Base-by-base conservation (phyloP, 768 basidiomycete species). In the Rhodotorula taiwanensis region DNA sequence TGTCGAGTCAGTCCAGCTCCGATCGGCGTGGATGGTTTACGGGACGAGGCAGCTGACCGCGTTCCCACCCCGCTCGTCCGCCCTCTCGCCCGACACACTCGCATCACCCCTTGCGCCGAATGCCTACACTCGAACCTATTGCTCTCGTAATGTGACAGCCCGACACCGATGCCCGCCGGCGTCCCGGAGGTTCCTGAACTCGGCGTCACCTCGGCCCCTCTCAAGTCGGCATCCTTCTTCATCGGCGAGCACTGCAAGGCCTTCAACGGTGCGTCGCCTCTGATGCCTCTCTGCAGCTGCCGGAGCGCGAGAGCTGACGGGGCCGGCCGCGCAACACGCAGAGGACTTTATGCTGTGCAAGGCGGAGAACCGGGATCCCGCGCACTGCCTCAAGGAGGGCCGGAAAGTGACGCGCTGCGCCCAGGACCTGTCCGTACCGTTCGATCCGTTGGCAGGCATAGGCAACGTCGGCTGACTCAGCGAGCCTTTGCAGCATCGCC, bases 281-380 rank as follows among this genome's bases (percentile, higher is more conserved):
- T 23, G 41, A 16, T 33, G 15, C 51, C 39, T 3, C 9, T 14
- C 21, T 18, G n/a, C n/a, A n/a, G n/a, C n/a, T n/a, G n/a, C n/a
- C n/a, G n/a, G n/a, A n/a, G n/a, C n/a, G 23, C 34, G 11, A 14
- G 42, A 16, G n/a, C 55, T 60, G n/a, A 54, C 27, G 15, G 16
- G 27, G 20, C n/a, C n/a, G n/a, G 42, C 36, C 45, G 23, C 13
- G 23, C 15, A 0, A 8, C 39, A 15, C 54, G 36, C 74, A 89
- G 88, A 90, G 82, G 88, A 90, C 79, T 90, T 89, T 73, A 94
- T 98, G 90, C 86, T 97, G 56, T 99, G 95, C 83, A 98, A 98
- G 79, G 80, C 83, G 28, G 93, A 97, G 80, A 86, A 82, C 73
- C 82, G 86, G 62, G 86, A 94, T 73, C 91, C 94, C 15, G 89